Base-by-base conservation (phyloP, 805 yeast species). In the Kregervanrija delftensis region DNA sequence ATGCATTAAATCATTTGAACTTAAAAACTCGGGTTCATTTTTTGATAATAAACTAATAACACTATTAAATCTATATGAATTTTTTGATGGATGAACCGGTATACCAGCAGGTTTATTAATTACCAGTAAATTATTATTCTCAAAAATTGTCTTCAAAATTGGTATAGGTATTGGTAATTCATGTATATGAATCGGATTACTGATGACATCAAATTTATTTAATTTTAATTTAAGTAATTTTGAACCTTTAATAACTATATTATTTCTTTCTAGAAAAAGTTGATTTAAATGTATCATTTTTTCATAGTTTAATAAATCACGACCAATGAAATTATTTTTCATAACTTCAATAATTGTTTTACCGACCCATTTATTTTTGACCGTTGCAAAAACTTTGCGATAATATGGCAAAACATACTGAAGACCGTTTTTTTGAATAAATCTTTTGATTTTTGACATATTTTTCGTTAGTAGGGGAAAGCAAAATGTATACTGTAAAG, bases 81-180 rank as follows among this genome's bases (percentile, higher is more conserved):
- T 68, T 8, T 73, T 71, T 0, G 74, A 65, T 0, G 82, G 79
- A 50, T 76, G 82, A 1, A 77, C 74, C 1, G 81, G 79, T 2
- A 75, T 59, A 0, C 81, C 82, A 0, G 69, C 60, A 0, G 81
- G 81, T 48, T 76, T 76, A 50, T 72, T 61, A 2, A 75, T 68
- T 22, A 76, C 78, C 12, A 74, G 22, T 0, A 69, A 30, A 8
- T 64, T 58, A 3, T 56, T 58, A 48, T 70, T 68, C 47, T 72
- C 65, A 51, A 54, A 61, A 0, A 76, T 51, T 1, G 70, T 57
- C 11, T 41, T 43, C 11, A 49, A 43, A 8, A 39, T 37, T 4
- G 45, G 52, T 5, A 44, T 41, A 2, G 65, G 59, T 3, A 70
- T 67, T 17, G 66, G 60, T 2, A 76, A 72, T 46, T 75, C 81